phyloP scores from a whole-genome alignment of 371 early-diverging fungal genomes.

The Mucor piriformis region DNA sequence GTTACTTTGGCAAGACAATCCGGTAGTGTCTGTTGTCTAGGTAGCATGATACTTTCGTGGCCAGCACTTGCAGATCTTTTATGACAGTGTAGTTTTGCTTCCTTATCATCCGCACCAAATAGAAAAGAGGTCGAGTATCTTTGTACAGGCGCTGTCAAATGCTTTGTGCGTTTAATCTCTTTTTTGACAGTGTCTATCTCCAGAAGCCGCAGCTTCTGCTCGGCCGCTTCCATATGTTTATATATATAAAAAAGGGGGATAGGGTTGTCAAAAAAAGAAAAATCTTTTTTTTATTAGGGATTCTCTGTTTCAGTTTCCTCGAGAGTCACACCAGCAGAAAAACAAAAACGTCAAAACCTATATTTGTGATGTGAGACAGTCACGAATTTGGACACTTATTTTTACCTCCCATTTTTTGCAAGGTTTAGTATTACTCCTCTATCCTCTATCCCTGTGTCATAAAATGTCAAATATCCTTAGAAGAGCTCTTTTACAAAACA shows the following conservation, averaged over 20 bases:
- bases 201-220: neutral
- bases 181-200: conserved; percentile 1
- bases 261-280: too few relatives aligned
- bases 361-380: too few relatives aligned
- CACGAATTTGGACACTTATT: too few relatives aligned
- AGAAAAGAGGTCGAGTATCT: conserved; percentile 6
- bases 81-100: neutral
- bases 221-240: neutral
- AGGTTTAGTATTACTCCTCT: neutral
- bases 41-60: neutral
- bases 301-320: neutral
- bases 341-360: too few relatives aligned
- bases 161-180: neutral
- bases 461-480: conserved; percentile 17
- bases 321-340: neutral
- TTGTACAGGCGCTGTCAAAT: neutral
- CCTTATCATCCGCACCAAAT: neutral
- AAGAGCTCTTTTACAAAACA: conserved; percentile 4
- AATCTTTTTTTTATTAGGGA: neutral
- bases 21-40: neutral
- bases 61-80: conserved; percentile 9
- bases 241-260: neutral
- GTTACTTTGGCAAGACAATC: neutral
- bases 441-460: neutral
- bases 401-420: neutral